phyloP scores from a whole-genome alignment of 2,329 filamentous ascomycete species.

The Trichophyton verrucosum region DNA sequence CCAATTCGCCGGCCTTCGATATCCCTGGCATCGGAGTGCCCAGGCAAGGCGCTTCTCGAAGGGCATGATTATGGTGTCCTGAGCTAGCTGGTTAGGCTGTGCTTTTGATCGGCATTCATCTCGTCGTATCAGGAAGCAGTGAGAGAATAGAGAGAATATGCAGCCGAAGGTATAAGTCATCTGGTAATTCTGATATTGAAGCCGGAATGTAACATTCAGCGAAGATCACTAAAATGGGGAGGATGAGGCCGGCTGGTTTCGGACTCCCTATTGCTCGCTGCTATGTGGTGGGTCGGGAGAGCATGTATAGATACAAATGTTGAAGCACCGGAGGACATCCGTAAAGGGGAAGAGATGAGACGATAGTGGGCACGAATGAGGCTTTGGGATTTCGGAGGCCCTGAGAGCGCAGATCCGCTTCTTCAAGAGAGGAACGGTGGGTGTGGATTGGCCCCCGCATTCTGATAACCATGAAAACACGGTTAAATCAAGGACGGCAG shows the following conservation, averaged over 20 bases:
- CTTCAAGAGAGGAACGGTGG: neutral
- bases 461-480: neutral
- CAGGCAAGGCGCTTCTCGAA: neutral
- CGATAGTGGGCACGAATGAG: neutral
- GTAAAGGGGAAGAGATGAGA: constrained; percentile 1
- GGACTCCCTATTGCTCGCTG: neutral
- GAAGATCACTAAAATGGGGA: neutral
- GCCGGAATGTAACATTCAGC: neutral
- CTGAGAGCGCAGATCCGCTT: neutral
- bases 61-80: neutral
- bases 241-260: neutral
- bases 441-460: neutral
- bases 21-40: neutral
- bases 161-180: neutral
- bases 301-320: neutral
- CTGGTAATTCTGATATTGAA: neutral
- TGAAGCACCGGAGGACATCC: neutral
- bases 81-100: neutral
- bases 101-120: neutral
- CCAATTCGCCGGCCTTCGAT: neutral
- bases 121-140: no score
- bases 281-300: neutral
- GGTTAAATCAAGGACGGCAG: neutral
- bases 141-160: neutral
- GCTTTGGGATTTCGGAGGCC: neutral